Conservation (phyloP, 2,329 filamentous ascomycete genomes). For the Pleochaeta shiraiana region DNA sequence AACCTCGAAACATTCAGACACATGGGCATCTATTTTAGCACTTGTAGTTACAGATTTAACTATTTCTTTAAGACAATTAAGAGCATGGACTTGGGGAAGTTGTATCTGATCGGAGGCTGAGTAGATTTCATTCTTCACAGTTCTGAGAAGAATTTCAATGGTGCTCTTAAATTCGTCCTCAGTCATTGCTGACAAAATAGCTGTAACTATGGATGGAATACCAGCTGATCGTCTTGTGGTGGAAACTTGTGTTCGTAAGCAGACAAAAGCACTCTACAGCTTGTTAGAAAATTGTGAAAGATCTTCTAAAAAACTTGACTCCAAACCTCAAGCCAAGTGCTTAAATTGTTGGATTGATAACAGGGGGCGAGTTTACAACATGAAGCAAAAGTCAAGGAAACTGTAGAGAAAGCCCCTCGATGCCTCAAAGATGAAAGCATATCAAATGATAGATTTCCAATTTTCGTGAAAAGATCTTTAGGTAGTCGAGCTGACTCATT, state of each 20-base stretch:
- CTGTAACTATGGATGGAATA: slow-evolving; percentile 68
- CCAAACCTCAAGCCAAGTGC: slow-evolving; percentile 3
- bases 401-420: slow-evolving; percentile 80
- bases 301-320: background rate
- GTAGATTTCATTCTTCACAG: slow-evolving; percentile 32
- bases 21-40: slow-evolving; percentile 47
- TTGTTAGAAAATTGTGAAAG: slow-evolving; percentile 1
- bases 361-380: slow-evolving; percentile 46
- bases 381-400: slow-evolving; percentile 64
- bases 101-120: slow-evolving; percentile 36
- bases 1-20: slow-evolving; percentile 55
- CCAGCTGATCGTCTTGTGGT: slow-evolving; percentile 84
- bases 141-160: slow-evolving; percentile 37
- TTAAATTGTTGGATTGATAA: background rate
- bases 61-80: slow-evolving; percentile 84
- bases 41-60: slow-evolving; percentile 67
- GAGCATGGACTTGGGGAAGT: slow-evolving; percentile 77
- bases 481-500: slow-evolving; percentile 18
- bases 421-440: slow-evolving; percentile 72
- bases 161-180: slow-evolving; percentile 37
- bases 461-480: slow-evolving; percentile 33
- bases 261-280: slow-evolving; percentile 37
- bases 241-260: slow-evolving; percentile 53
- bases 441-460: slow-evolving; percentile 57
- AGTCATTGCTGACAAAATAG: slow-evolving; percentile 48